Base-by-base conservation (phyloP, 208 protist genomes). In the Acanthamoeba healyi region DNA sequence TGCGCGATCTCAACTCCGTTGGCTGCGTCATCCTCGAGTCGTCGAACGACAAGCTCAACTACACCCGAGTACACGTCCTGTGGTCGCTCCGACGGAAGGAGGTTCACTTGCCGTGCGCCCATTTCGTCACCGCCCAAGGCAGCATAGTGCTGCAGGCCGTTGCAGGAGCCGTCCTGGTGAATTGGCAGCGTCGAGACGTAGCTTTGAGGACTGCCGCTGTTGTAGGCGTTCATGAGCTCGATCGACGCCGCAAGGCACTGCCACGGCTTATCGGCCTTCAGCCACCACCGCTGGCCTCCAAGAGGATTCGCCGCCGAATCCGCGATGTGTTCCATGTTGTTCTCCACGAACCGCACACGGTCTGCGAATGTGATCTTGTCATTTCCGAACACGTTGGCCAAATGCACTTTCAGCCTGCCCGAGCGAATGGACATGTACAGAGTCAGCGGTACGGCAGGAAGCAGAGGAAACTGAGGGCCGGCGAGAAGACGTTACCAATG, bases 71-170 rank as follows among this genome's bases (percentile, higher is more conserved):
- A 99, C 17, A 99, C 99, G 95, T 99, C 99, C 40, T 98, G 97
- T 0, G 99, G 99, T 22, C 97, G 94, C 36, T 98, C 98, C 65
- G 96, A 98, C 0, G 98, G 98, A 1, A 99, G 86, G 2, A 99
- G 95, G 95, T 99, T 99, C 14, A 99, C 99, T 40, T 99, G 96
- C 29, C 90, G 17, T 7, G 98, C 99, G 49, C 99, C 99, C n/a
- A 98, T 95, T 12, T 97, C 96, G 94, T 99, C 99, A n/a, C 99
- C 98, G 17, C 98, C 99, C 88, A 99, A 98, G 12, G 99, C 99
- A 42, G 99, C 99, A 98, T 99, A 99, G 97, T 99, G 99, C 97
- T 99, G 99, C 81, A 99, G 96, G 49, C 99, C 99, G 95, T 99
- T 99, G 94, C 99, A 99, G 46, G 98, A 98, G n/a, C 98, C 98